Conservation (phyloP, 2,329 filamentous ascomycete genomes). For the Botrytis elliptica region DNA sequence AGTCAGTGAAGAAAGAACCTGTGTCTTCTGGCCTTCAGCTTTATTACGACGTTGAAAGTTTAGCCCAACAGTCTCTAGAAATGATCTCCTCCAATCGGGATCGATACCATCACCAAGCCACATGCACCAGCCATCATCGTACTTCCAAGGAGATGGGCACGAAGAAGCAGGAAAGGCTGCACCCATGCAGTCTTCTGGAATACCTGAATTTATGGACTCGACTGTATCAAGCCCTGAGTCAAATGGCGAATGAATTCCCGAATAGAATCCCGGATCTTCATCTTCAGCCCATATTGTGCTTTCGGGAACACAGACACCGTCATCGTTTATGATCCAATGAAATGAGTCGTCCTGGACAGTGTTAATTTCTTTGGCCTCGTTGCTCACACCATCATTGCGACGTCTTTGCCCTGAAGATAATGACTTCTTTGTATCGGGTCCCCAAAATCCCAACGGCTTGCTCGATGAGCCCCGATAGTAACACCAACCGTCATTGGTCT, state of each 20-base stretch:
- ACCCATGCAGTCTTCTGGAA: neutral
- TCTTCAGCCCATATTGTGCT: neutral
- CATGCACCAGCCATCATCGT: neutral
- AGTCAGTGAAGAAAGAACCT: neutral
- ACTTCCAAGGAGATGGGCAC: neutral
- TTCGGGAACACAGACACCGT: neutral
- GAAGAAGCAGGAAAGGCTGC: neutral
- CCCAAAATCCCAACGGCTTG: neutral
- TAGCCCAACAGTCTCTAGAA: neutral
- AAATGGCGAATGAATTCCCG: neutral
- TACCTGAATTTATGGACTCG: neutral
- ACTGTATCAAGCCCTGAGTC: neutral
- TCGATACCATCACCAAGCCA: neutral
- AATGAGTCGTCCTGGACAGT: neutral
- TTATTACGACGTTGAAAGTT: neutral
- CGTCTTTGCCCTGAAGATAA: neutral
- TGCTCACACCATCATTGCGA: neutral
- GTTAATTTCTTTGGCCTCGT: neutral
- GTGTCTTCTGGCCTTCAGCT: neutral
- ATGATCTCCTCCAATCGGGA: neutral
- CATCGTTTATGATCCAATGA: neutral
- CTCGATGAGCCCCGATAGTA: neutral
- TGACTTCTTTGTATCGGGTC: neutral
- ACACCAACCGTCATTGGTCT: neutral
- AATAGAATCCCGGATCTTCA: neutral